phyloP scores from a whole-genome alignment of 148 eudicot genomes.

The Mesembryanthemum crystallinum region DNA sequence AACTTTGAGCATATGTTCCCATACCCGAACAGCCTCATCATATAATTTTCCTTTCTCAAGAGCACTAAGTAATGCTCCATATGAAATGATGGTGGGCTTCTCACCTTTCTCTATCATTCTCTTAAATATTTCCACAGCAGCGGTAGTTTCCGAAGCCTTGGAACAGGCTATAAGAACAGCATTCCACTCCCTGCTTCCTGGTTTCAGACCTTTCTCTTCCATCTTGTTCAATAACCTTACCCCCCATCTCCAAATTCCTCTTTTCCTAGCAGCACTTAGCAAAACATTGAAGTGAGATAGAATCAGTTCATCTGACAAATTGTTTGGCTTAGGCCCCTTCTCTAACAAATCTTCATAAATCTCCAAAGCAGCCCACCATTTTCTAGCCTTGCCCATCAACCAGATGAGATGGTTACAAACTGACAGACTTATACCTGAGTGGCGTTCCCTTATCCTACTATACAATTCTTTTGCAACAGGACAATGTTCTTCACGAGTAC shows the following conservation, averaged over 20 bases:
- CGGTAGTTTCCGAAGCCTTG: constrained; percentile 88
- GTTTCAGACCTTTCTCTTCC: constrained; percentile 87
- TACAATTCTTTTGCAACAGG: constrained; percentile 76
- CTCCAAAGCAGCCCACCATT: constrained; percentile 98
- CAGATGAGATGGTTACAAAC: constrained; percentile 92
- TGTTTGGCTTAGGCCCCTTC: constrained; percentile 79
- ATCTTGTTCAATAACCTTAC: constrained; percentile 71
- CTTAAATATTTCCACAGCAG: constrained; percentile 69
- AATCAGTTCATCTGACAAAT: constrained; percentile 71
- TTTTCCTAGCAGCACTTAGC: constrained; percentile 65
- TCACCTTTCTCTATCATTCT: constrained; percentile 81
- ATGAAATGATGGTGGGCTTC: constrained; percentile 76
- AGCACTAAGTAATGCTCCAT: constrained; percentile 91
- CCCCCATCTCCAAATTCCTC: constrained; percentile 97
- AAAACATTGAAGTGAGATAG: constrained; percentile 77
- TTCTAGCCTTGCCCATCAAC: constrained; percentile 89
- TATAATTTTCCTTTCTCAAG: constrained; percentile 84
- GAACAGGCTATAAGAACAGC: constrained; percentile 93
- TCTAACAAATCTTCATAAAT: constrained; percentile 87
- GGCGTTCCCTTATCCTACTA: constrained; percentile 58
- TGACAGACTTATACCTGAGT: constrained; percentile 70
- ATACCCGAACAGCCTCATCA: constrained; percentile 71
- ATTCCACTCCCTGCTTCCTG: constrained; percentile 82
- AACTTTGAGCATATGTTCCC: constrained; percentile 83
- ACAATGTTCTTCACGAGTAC: constrained; percentile 77